Evolutionary conservation across 140 eudicot species (phyloP).

Genomic region (Anethum foeniculum): DNA sequence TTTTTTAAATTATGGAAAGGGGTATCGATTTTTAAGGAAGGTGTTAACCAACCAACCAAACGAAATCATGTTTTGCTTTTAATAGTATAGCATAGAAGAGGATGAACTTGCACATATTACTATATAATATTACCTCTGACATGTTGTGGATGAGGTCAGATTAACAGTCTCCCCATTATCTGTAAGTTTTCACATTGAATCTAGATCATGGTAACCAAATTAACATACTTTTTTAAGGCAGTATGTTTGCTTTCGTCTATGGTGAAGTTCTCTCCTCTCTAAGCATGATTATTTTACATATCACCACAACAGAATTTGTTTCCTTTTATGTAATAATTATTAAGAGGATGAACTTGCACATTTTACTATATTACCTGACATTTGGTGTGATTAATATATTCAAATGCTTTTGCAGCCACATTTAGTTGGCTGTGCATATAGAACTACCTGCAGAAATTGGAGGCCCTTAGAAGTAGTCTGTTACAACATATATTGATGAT

Average conservation of each 20-base stretch:
- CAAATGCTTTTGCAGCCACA: background rate
- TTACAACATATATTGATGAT: background rate
- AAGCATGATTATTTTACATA: background rate
- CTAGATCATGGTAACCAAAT: background rate
- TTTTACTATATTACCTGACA: background rate
- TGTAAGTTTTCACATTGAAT: background rate
- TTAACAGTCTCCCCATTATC: background rate
- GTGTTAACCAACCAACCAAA: no score
- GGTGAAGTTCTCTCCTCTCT: background rate
- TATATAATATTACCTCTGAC: no score
- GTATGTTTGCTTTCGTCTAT: background rate
- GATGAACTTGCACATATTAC: no score
- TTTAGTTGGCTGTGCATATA: background rate
- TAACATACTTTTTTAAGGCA: background rate
- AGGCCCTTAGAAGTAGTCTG: background rate
- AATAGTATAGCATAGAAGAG: no score
- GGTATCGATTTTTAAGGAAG: no score
- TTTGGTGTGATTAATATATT: background rate
- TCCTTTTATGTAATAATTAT: background rate
- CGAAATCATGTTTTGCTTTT: no score
- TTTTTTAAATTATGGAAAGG: no score
- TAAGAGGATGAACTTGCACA: background rate
- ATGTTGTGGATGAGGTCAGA: no score
- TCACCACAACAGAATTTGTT: background rate
- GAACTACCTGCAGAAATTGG: background rate